Conservation (phyloP, 2,329 filamentous ascomycete species). For the Lachnellula suecica region DNA sequence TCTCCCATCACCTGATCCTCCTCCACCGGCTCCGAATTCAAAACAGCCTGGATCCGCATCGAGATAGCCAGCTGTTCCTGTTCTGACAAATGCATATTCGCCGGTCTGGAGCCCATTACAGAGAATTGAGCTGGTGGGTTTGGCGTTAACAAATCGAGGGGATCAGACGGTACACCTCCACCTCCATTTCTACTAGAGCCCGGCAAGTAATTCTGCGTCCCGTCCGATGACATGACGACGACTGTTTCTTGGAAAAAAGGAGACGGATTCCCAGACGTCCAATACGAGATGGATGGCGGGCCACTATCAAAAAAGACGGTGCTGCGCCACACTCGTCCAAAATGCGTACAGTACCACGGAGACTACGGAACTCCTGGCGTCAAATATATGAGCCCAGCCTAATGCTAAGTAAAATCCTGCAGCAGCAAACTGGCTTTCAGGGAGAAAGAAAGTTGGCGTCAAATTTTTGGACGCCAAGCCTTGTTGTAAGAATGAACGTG, state of each 20-base stretch:
- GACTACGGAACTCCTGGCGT: background rate
- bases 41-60: slow-evolving; percentile 18
- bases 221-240: background rate
- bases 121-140: background rate
- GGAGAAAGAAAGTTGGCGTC: too few species aligned
- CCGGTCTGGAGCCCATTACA: background rate
- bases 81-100: slow-evolving; percentile 1
- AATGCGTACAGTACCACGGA: background rate
- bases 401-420: too few species aligned
- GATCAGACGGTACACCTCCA: background rate
- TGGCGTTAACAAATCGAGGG: slow-evolving; percentile 2
- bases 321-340: background rate
- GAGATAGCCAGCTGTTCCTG: slow-evolving; percentile 18
- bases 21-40: slow-evolving; percentile 19
- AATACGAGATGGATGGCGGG: too few species aligned
- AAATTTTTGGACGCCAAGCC: too few species aligned
- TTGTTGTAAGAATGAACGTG: too few species aligned
- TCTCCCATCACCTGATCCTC: slow-evolving; percentile 15
- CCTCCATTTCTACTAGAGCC: too few species aligned
- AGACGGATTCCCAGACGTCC: background rate
- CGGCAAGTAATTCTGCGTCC: background rate
- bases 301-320: background rate
- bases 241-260: background rate
- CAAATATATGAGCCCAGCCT: background rate
- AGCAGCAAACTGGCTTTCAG: too few species aligned